phyloP scores from a whole-genome alignment of 2,329 filamentous ascomycete species.

The Cyphellophora europaea region DNA sequence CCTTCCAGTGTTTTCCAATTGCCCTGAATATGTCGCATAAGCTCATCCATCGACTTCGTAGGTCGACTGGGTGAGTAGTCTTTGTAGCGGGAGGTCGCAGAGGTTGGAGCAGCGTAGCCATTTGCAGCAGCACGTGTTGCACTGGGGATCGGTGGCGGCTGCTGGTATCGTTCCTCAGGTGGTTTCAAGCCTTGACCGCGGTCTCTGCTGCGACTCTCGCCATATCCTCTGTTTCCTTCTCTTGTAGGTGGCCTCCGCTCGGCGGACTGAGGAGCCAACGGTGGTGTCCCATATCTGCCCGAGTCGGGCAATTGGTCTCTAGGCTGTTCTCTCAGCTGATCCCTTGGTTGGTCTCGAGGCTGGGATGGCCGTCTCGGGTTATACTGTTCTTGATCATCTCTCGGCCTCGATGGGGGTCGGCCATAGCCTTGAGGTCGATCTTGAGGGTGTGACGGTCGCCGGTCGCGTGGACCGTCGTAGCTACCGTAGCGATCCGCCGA shows the following conservation, averaged over 20 bases:
- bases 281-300: constrained; percentile 1
- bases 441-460: too few relatives aligned
- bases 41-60: constrained; percentile 18
- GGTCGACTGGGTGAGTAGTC: constrained; percentile 13
- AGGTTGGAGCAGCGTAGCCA: background rate
- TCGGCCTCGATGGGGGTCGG: constrained; percentile 1
- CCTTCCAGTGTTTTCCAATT: constrained; percentile 92
- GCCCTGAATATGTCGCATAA: constrained; percentile 54
- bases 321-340: background rate
- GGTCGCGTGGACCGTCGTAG: background rate
- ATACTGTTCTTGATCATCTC: constrained; percentile 3
- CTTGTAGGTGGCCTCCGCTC: constrained; percentile 8
- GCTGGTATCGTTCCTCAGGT: background rate
- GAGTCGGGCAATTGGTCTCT: background rate
- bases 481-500: background rate
- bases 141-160: background rate
- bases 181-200: constrained; percentile 1
- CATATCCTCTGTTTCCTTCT: constrained; percentile 14
- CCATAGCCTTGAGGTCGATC: too few relatives aligned
- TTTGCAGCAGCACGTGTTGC: background rate
- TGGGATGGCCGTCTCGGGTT: constrained; percentile 7
- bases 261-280: background rate
- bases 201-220: constrained; percentile 11
- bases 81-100: background rate
- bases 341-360: background rate